A percentile compares a stretch with the other conserved stretches of the same genome.
Conservation (phyloP, 345 rosid species). For the Firmiana major region DNA sequence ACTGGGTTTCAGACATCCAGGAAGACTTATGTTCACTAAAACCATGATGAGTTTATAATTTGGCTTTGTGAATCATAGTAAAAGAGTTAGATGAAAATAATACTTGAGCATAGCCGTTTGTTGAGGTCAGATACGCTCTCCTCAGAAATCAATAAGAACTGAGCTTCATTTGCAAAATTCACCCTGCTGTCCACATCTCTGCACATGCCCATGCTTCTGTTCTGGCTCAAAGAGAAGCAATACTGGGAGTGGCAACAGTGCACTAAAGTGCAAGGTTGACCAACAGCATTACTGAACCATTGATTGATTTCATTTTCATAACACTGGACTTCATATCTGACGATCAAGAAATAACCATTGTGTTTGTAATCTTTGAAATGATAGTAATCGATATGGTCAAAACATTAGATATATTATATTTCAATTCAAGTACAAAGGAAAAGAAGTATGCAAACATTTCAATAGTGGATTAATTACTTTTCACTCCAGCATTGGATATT, state of each 20-base stretch:
- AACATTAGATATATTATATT: not conserved
- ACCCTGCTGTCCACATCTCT: slow-evolving; percentile 55
- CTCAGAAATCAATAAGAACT: slow-evolving; percentile 74
- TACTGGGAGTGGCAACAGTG: slow-evolving; percentile 40
- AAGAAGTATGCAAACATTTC: not conserved
- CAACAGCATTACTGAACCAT: slow-evolving; percentile 79
- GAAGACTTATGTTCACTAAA: not conserved
- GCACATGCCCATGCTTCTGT: slow-evolving; percentile 42
- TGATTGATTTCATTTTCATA: slow-evolving; percentile 49
- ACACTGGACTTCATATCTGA: slow-evolving; percentile 50
- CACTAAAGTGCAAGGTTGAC: slow-evolving; percentile 68
- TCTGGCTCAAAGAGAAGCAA: slow-evolving; percentile 32
- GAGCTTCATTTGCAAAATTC: slow-evolving; percentile 92
- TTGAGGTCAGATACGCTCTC: slow-evolving; percentile 79
- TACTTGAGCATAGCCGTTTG: slow-evolving; percentile 56
- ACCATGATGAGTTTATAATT: not conserved
- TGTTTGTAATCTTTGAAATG: not conserved
- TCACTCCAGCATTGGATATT: not conserved
- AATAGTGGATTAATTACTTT: not conserved
- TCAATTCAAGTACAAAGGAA: not conserved
- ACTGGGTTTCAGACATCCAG: not conserved
- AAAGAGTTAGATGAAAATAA: slow-evolving; percentile 7
- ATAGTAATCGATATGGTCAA: not conserved
- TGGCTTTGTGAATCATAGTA: not conserved
- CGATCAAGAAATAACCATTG: slow-evolving; percentile 16